Conservation (phyloP, 2,329 filamentous ascomycete genomes). For the Epichloe glyceriae region DNA sequence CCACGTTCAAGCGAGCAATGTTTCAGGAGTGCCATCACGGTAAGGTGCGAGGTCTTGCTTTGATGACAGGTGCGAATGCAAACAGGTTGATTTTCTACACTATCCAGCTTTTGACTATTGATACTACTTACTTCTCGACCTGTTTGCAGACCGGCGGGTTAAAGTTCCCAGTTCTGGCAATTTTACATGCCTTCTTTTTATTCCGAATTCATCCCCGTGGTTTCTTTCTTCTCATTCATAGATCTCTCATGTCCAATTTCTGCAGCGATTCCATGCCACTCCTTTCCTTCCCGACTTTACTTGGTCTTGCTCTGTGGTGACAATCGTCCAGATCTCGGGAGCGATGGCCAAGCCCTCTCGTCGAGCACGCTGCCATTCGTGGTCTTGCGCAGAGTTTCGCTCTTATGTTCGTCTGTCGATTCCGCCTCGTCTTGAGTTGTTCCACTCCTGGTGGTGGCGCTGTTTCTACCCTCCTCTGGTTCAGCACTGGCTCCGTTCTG, state of each 20-base stretch:
- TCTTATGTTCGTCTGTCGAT: not conserved
- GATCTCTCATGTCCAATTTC: no score
- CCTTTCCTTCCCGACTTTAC: not conserved
- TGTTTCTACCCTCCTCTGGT: not conserved
- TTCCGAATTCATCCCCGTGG: no score
- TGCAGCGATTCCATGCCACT: not conserved
- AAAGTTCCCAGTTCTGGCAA: not conserved
- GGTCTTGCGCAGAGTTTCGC: not conserved
- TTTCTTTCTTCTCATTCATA: no score
- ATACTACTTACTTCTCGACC: not conserved
- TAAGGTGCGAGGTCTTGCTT: not conserved
- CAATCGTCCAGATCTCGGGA: not conserved
- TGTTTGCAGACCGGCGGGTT: no score
- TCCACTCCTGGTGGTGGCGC: not conserved
- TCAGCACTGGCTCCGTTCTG: not conserved
- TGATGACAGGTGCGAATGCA: not conserved
- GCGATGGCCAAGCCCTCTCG: constrained; percentile 3
- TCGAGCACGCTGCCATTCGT: not conserved
- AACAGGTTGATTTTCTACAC: not conserved
- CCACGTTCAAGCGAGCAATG: no score
- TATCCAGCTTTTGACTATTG: not conserved
- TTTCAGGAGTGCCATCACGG: no score
- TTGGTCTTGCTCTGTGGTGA: not conserved
- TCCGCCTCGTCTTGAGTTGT: no score
- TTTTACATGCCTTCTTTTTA: not conserved